Evolutionary conservation across 306 rosid genomes (phyloP), one percentile per base, ranked within the genome.

Genomic region (Corylus americana): DNA sequence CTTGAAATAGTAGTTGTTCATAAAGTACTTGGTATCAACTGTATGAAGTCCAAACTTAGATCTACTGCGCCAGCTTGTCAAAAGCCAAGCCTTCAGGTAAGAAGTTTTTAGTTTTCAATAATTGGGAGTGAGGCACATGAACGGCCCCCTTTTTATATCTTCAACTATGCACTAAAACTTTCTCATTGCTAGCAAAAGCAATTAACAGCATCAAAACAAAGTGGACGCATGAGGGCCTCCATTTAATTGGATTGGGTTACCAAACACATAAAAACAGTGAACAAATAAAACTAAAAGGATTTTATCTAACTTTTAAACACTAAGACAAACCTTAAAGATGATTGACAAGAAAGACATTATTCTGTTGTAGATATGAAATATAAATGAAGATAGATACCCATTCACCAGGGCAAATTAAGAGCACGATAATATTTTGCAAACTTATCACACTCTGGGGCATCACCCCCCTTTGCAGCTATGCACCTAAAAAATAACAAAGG

Each of bases 351-450:
- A 67, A 67, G n/a, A 37, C 25, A 81, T 10, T 51, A 49, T 39
- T 18, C 58, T 55, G 4, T 17, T 11, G 11, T 42, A 27, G 0
- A 67, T 11, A 67, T 69, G 71, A 79, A 62, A 51, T 53, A 64
- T 1, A 6, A 82, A 8, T 61, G 16, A 74, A 83, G 75, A 80
- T 59, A 77, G 94, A 77, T 91, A 95, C 99, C 99, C 97, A 95
- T 93, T 95, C 99, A 62, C 93, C 97, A 66, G 99, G 99, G 90
- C 99, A 95, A 78, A 95, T n/a, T n/a, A n/a, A n/a, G 98, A 81
- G 99, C 73, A 8, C 97, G 96, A 78, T 93, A 95, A 80, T 84
- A 95, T 79, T 93, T 95, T 0, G 93, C 87, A 77, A 95, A 95
- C 87, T 85, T 95, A 4, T 91, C 97, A 20, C 99, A 95, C 83